Base-by-base conservation (phyloP, 2,329 filamentous ascomycete genomes). In the Teratosphaeriaceae sp. region DNA sequence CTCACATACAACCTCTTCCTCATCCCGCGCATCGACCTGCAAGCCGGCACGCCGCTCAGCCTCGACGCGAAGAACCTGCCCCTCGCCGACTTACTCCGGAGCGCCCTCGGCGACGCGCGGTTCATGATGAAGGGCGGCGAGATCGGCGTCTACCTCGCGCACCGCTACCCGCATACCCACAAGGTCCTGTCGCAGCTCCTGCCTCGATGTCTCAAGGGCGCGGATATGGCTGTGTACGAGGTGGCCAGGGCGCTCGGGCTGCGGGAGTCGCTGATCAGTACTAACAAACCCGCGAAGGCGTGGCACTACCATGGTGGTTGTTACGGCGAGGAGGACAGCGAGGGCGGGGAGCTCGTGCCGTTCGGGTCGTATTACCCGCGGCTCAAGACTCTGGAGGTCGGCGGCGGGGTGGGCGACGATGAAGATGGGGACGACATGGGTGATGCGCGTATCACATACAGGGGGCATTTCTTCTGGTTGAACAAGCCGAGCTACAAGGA, bases 1-100 rank as follows among this genome's bases (percentile, higher is more conserved):
- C 55, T 82, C 18, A 81, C 76, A 0, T 81, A 82, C 60, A 80
- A 80, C 44, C 61, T 82, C 1, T 78, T 68, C 47, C 58, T 66
- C 9, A 59, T 62, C 2, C 54, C 61, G 18, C 60, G 65, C 3
- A 53, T 60, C 45, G 36, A 61, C 7, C 53, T 60, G 12, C 54
- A 61, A 5, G 52, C 49, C 38, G 57, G 47, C 8, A 40, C 46
- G 3, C 38, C 43, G 18, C 33, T 42, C 6, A 45, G 34, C n/a
- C 51, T 68, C 26, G 58, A 69, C 42, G 54, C 63, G 5, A 50
- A 51, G 3, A 44, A 53, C 1, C 53, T 68, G 37, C 66, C 66
- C 0, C 44, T 74, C 1, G 67, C 66, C 43, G 43, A 51, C 1
- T 51, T 52, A 2, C 44, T 71, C 5, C 47, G 58, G n/a, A 46